Conservation (phyloP, 352 stramenopile species). For the Pythium aphanidermatum region DNA sequence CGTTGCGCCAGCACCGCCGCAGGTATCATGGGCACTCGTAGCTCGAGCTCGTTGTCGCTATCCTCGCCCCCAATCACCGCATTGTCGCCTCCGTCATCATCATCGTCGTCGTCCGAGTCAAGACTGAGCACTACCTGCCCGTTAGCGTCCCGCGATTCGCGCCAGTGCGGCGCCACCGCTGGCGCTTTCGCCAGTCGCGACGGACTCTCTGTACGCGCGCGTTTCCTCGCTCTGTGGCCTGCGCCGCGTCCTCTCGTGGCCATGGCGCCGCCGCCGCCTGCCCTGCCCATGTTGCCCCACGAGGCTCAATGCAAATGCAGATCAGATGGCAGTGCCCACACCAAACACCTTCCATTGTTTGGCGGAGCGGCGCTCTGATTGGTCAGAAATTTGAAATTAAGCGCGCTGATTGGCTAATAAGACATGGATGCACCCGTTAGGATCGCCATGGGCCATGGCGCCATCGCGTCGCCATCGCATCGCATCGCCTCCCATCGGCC, state of each 20-base stretch:
- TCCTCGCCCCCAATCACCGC: not conserved
- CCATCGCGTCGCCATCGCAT: not conserved
- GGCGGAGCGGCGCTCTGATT: not conserved
- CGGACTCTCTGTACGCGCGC: constrained; percentile 77
- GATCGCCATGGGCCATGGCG: not conserved
- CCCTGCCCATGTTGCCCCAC: too few relatives aligned
- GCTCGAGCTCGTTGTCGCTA: not conserved
- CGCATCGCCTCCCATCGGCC: not conserved
- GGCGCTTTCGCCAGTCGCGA: constrained; percentile 38
- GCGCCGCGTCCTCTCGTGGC: too few relatives aligned
- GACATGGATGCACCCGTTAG: constrained; percentile 4
- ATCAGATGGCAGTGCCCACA: too few relatives aligned
- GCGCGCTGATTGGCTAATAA: constrained; percentile 9
- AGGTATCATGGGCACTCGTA: not conserved
- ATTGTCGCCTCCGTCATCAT: not conserved
- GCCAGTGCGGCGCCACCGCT: constrained; percentile 47
- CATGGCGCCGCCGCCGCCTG: too few relatives aligned
- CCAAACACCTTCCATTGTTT: constrained; percentile 19
- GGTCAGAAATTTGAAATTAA: constrained; percentile 1
- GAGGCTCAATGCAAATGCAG: too few relatives aligned
- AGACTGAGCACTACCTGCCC: constrained; percentile 50
- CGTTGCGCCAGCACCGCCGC: constrained; percentile 3
- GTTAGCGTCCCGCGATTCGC: constrained; percentile 39
- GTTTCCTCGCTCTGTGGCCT: constrained; percentile 28
- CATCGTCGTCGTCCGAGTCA: constrained; percentile 9